A percentile compares a stretch with the other conserved stretches of the same genome.
Evolutionary conservation across 2,329 filamentous ascomycete species (phyloP).

Genomic region (Whalleya microplaca): DNA sequence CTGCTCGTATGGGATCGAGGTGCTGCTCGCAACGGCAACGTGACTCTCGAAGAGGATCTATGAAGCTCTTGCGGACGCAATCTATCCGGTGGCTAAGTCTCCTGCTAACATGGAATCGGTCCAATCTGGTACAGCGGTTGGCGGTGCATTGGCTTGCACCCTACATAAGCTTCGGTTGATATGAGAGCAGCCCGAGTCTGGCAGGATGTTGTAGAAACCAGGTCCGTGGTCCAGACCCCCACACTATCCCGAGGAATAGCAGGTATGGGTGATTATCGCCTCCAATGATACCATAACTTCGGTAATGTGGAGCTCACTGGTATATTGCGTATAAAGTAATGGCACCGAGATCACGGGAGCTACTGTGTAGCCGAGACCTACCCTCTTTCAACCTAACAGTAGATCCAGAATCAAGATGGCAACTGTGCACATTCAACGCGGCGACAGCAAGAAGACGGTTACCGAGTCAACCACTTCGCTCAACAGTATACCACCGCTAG

Average conservation of each 20-base stretch:
- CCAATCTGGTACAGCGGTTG: too few species aligned
- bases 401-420: conserved; percentile 21
- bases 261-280: conserved; percentile 12
- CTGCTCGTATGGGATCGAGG: too few species aligned
- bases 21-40: too few species aligned
- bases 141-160: too few species aligned
- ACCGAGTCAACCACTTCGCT: conserved; percentile 25
- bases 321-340: conserved; percentile 6
- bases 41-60: too few species aligned
- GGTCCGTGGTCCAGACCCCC: neutral
- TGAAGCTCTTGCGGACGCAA: too few species aligned
- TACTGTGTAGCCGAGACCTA: neutral
- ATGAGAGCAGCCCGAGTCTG: neutral
- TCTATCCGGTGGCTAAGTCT: too few species aligned
- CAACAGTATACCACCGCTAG: conserved; percentile 28
- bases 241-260: neutral
- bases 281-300: conserved; percentile 22
- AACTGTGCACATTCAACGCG: conserved; percentile 22
- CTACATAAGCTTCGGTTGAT: neutral
- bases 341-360: neutral
- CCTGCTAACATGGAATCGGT: too few species aligned
- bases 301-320: neutral
- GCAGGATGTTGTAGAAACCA: neutral
- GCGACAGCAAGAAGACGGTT: conserved; percentile 16
- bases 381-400: neutral